Evolutionary conservation across 2,329 filamentous ascomycete species (phyloP), one percentile per base, ranked within the genome.

Genomic region (Verticillium klebahnii): DNA sequence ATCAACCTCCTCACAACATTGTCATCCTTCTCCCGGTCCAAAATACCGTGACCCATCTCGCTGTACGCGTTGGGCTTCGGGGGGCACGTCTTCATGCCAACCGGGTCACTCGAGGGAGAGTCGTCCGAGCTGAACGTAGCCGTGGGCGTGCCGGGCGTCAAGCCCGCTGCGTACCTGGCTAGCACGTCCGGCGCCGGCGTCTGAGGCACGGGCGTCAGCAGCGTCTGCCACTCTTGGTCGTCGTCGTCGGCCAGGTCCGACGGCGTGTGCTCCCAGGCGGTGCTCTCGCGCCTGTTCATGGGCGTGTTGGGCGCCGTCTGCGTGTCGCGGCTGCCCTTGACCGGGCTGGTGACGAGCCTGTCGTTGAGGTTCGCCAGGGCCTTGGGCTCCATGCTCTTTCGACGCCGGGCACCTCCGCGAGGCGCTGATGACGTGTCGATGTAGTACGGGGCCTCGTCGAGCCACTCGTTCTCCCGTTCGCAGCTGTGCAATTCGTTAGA

Each of bases 371-470:
- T 91, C 61, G 85, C 82, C 25, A 93, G 75, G 1, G 87, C 84
- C 67, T 83, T 86, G 14, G 91, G 90, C 72, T 93, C 90, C 89
- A 94, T 93, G 67, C 87, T 91, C 80, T 92, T 93, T 60, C 91
- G 85, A 58, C 90, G 86, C 60, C 89, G 87, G 58, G 83, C 84
- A 9, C 89, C 89, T 19, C 89, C 89, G 2, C 90, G 88, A 19
- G 90, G 89, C 37, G 90, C 76, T 54, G 87, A 77, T 2, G 83
- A 80, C 34, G 86, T 86, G 73, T 93, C 89, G 55, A 93, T 85
- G 56, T 82, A 80, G 72, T 92, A 94, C 0, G 85, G 79, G 0
- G 79, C 76, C 71, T 95, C 91, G 34, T 92, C 88, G 2, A 93
- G 79, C 91, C 91, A 93, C 71, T 85, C 79, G 65, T 90, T 90